These are phyloP conservation scores for Ceratocystis papillata DNA, from an alignment of 2,329 filamentous ascomycete genomes.

Conservation along the genomic window DNA sequence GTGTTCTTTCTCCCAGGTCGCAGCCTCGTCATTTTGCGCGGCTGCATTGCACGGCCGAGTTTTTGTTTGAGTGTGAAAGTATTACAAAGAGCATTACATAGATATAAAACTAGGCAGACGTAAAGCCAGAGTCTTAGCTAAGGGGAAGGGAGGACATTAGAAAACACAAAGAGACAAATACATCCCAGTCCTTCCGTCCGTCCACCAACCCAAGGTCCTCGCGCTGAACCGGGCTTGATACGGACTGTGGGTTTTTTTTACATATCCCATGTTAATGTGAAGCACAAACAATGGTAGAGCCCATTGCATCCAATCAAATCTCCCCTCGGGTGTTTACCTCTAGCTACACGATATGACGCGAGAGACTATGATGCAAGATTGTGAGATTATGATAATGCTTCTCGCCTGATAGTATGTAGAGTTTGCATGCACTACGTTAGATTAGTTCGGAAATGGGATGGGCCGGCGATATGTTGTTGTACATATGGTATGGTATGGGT, in stretches of 20 bases:
- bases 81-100: conserved; percentile 5
- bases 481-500: not conserved
- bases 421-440: not conserved
- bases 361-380: not conserved
- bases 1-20: not conserved
- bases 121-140: no score
- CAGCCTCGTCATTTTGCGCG: not conserved
- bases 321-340: no score
- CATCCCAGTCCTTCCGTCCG: no score
- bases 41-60: not conserved
- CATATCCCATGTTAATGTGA: not conserved
- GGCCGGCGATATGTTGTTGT: not conserved
- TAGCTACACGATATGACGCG: not conserved
- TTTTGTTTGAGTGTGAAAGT: not conserved
- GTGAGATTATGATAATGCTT: not conserved
- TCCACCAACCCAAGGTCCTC: not conserved
- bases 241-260: not conserved
- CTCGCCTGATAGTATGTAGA: not conserved
- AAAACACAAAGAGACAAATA: no score
- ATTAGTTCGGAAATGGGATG: not conserved
- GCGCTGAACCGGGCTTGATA: conserved; percentile 4
- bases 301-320: no score
- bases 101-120: not conserved
- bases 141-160: no score
- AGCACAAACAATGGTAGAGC: no score